phyloP scores from a whole-genome alignment of 345 rosid genomes.

The Zanthoxylum bungeanum region DNA sequence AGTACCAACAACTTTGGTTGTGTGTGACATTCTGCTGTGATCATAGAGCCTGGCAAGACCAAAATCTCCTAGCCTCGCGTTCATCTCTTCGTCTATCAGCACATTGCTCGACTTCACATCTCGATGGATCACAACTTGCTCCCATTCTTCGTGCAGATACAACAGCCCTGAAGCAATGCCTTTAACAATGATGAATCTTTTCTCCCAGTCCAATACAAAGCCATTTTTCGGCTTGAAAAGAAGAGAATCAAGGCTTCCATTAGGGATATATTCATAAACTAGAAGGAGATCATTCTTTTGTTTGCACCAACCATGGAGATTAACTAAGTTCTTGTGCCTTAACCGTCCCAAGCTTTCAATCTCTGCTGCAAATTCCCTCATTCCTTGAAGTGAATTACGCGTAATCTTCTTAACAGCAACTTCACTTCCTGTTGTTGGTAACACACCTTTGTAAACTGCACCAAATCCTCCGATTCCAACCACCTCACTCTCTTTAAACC shows the following conservation, averaged over 20 bases:
- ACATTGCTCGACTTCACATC: constrained; percentile 84
- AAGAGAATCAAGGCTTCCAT: constrained; percentile 63
- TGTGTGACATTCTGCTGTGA: constrained; percentile 53
- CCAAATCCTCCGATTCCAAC: constrained; percentile 81
- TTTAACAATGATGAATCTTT: constrained; percentile 57
- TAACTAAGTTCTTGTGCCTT: constrained; percentile 66
- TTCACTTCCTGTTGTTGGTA: constrained; percentile 33
- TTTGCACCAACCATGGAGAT: constrained; percentile 83
- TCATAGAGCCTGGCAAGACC: constrained; percentile 78
- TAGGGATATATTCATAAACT: constrained; percentile 63
- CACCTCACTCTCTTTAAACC: constrained; percentile 57
- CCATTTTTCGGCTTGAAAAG: constrained; percentile 30
- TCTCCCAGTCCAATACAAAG: constrained; percentile 51
- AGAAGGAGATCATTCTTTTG: constrained; percentile 57
- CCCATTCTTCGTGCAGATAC: constrained; percentile 79
- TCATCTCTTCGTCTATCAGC: constrained; percentile 65
- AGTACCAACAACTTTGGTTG: constrained; percentile 64
- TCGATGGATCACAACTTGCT: constrained; percentile 68
- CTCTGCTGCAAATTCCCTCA: constrained; percentile 74
- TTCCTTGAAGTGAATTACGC: constrained; percentile 56
- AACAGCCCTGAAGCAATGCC: constrained; percentile 60
- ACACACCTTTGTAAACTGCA: constrained; percentile 52
- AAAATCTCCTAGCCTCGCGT: constrained; percentile 62
- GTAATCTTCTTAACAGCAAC: constrained; percentile 72
- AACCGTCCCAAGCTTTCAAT: constrained; percentile 71